phyloP scores from a whole-genome alignment of 1,284 basidiomycete species.

The Ceratobasidium sp. region DNA sequence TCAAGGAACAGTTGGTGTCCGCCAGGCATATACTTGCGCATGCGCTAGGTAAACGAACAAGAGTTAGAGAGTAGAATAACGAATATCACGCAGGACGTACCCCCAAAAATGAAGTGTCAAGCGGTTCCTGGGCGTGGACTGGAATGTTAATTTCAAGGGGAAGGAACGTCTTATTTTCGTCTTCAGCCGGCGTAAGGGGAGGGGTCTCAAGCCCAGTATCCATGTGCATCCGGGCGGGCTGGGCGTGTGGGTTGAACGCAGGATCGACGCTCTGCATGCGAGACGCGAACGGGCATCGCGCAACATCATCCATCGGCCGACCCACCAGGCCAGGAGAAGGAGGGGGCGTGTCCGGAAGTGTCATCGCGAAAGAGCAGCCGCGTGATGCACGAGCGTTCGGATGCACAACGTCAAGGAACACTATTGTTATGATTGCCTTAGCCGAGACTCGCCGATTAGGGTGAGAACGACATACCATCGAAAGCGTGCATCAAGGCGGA shows the following conservation, averaged over 20 bases:
- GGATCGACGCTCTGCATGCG: slow-evolving; percentile 17
- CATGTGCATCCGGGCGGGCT: background rate
- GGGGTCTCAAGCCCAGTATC: slow-evolving; percentile 30
- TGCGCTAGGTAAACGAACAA: slow-evolving; percentile 55
- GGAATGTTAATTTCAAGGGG: slow-evolving; percentile 18
- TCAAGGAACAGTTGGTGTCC: slow-evolving; percentile 63
- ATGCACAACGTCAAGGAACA: slow-evolving; percentile 35
- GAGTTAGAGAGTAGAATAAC: background rate
- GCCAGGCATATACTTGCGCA: slow-evolving; percentile 62
- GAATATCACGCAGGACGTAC: background rate
- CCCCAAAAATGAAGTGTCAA: slow-evolving; percentile 38
- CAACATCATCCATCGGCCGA: slow-evolving; percentile 4
- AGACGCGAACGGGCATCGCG: slow-evolving; percentile 33
- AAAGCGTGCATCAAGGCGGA: slow-evolving; percentile 64
- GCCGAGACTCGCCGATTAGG: background rate
- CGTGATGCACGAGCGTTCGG: slow-evolving; percentile 33
- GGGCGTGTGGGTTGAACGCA: slow-evolving; percentile 32
- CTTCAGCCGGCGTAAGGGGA: slow-evolving; percentile 16
- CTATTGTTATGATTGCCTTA: background rate
- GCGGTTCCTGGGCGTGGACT: background rate
- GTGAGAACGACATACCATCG: slow-evolving; percentile 50
- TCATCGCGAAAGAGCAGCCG: slow-evolving; percentile 29
- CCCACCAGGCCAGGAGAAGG: slow-evolving; percentile 27
- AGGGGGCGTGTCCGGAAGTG: slow-evolving; percentile 17
- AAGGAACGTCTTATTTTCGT: slow-evolving; percentile 11